Evolutionary conservation across 1,139 yeast genomes (phyloP), one percentile per base, ranked within the genome.

Genomic region (Lodderomyces margitis): DNA sequence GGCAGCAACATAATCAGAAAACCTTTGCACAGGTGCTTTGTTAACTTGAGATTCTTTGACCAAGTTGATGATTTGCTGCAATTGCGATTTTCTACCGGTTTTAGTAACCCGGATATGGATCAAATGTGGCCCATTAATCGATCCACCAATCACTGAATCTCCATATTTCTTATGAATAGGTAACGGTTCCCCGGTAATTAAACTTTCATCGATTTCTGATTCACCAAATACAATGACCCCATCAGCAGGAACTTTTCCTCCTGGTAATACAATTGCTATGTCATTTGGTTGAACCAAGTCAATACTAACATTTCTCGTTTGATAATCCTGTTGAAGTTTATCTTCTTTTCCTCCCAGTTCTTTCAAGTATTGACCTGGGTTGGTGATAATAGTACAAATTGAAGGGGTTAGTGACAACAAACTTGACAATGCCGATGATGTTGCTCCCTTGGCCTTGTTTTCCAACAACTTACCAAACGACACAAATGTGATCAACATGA

Each of bases 381-480:
- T 71, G 41, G 70, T 74, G 4, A 85, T 70, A 27, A 88, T 81
- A 0, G 75, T 68, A 53, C 98, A 91, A 6, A 74, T 73, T 1
- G 89, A 75, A 0, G 98, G 98, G 1, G 95, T 78, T 45, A 92
- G 68, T 3, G 92, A 82, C 36, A 94, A 74, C 31, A 94, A 70
- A 48, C 81, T 78, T 0, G 96, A 84, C 37, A 94, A 71, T 0
- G 98, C 95, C 2, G 87, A 78, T 0, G 97, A 87, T 0, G 98
- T 92, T 44, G 87, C 89, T 4, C 98, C 95, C 57, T 92, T 89
- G 2, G 98, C 98, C 52, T 78, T 82, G 61, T 87, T 87, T 58
- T 94, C 98, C 17, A 91, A 69, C 75, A 87, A 86, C 62, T 92
- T 91, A 3, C 98, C 98, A 38, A 89, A 68, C 5, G 92, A 78